A percentile compares a stretch with the other conserved stretches of the same genome.
Evolutionary conservation across 1,284 basidiomycete species (phyloP).

Genomic region (Pholiota adiposa): DNA sequence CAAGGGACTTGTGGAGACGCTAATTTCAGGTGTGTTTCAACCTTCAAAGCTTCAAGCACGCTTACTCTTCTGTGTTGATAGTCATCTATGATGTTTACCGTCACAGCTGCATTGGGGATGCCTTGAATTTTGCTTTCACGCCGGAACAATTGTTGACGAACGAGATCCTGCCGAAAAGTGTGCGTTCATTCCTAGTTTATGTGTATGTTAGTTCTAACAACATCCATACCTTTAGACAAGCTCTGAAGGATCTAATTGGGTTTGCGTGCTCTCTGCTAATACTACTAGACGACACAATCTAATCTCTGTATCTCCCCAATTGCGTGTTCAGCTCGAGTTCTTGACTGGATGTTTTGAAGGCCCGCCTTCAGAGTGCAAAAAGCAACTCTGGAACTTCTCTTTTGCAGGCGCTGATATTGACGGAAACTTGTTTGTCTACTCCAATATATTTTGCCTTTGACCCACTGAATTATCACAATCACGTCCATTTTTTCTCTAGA

Average conservation of each 20-base stretch:
- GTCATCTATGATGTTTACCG: background rate
- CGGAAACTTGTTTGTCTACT: slow-evolving; percentile 40
- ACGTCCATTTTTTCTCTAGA: slow-evolving; percentile 27
- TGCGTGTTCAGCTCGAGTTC: slow-evolving; percentile 60
- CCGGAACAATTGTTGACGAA: slow-evolving; percentile 45
- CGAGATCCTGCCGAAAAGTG: slow-evolving; percentile 51
- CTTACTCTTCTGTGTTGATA: background rate
- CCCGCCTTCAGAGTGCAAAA: slow-evolving; percentile 43
- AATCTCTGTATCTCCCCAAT: too few species aligned
- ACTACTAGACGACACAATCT: too few species aligned
- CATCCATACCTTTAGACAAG: slow-evolving; percentile 43
- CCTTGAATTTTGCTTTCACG: slow-evolving; percentile 46
- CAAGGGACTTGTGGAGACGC: slow-evolving; percentile 50
- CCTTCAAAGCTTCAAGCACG: too few species aligned
- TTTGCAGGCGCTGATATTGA: slow-evolving; percentile 61
- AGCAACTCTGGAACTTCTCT: slow-evolving; percentile 60
- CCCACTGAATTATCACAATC: too few species aligned
- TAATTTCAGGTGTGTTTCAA: slow-evolving; percentile 48
- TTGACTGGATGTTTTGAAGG: slow-evolving; percentile 55
- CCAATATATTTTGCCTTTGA: background rate
- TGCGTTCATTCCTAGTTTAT: slow-evolving; percentile 24
- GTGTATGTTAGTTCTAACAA: background rate
- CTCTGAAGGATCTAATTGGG: slow-evolving; percentile 59
- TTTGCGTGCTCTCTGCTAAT: too few species aligned
- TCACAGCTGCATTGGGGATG: slow-evolving; percentile 56